phyloP scores from a whole-genome alignment of 768 basidiomycete genomes.

The Boletus vinaceobasis region DNA sequence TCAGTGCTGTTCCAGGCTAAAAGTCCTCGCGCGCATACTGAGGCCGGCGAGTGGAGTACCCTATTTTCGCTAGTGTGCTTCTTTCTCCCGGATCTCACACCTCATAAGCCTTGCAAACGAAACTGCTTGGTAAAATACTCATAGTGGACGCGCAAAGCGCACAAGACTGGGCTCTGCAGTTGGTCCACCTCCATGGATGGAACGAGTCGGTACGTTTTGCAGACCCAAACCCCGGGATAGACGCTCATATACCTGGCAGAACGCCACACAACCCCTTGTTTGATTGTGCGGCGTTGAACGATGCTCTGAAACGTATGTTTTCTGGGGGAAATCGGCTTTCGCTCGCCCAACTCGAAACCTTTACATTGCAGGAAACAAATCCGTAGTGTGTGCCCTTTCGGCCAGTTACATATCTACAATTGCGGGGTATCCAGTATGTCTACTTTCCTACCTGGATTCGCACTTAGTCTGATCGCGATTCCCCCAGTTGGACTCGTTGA shows the following conservation, averaged over 20 bases:
- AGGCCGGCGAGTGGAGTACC: constrained; percentile 22
- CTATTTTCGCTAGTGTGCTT: constrained; percentile 17
- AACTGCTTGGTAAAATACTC: constrained; percentile 14
- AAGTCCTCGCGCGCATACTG: constrained; percentile 1
- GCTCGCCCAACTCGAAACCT: constrained; percentile 3
- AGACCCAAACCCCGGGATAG: background rate
- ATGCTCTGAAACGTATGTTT: constrained; percentile 61
- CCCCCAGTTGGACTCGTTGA: constrained; percentile 83
- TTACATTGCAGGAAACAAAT: constrained; percentile 63
- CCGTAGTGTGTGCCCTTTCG: constrained; percentile 85
- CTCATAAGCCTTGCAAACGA: constrained; percentile 12
- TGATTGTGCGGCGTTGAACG: constrained; percentile 58
- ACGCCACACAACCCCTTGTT: constrained; percentile 63
- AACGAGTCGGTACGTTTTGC: constrained; percentile 49
- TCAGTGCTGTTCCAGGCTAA: constrained; percentile 7
- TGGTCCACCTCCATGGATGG: constrained; percentile 79
- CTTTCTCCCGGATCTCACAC: constrained; percentile 17
- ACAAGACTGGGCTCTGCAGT: constrained; percentile 69
- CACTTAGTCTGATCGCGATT: background rate
- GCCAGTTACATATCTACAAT: constrained; percentile 92
- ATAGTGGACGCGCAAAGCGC: constrained; percentile 52
- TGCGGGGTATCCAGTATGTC: constrained; percentile 77
- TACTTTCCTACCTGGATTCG: background rate
- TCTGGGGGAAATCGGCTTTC: background rate
- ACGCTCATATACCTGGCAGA: constrained; percentile 23